These are phyloP conservation scores for Candida freyschussii DNA, from an alignment of 1,139 yeast species.

Conservation along the genomic window DNA sequence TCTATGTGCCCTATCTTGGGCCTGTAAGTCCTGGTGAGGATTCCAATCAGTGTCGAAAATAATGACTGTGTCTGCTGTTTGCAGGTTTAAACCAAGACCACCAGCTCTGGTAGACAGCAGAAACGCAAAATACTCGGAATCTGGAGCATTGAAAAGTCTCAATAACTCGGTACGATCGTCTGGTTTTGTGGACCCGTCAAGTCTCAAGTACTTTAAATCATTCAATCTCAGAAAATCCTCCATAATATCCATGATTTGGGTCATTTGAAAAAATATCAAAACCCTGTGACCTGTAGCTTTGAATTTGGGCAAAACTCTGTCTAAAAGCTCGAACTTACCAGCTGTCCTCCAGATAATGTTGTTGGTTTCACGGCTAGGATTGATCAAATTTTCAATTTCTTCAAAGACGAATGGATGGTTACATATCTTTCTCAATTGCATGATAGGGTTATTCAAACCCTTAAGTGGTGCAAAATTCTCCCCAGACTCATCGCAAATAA, in stretches of 20 bases:
- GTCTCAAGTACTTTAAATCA: slow-evolving; percentile 64
- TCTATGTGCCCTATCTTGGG: slow-evolving; percentile 88
- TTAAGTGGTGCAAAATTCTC: slow-evolving; percentile 57
- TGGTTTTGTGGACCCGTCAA: slow-evolving; percentile 80
- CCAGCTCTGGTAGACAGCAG: slow-evolving; percentile 84
- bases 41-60: slow-evolving; percentile 90
- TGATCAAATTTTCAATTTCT: slow-evolving; percentile 83
- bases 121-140: slow-evolving; percentile 73
- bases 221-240: slow-evolving; percentile 70
- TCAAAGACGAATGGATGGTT: slow-evolving; percentile 97
- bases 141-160: slow-evolving; percentile 65
- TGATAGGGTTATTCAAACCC: slow-evolving; percentile 84
- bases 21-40: slow-evolving; percentile 90
- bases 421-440: slow-evolving; percentile 95
- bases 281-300: slow-evolving; percentile 75
- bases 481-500: slow-evolving; percentile 47
- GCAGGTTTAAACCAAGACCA: slow-evolving; percentile 80
- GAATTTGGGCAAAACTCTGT: slow-evolving; percentile 69
- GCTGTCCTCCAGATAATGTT: slow-evolving; percentile 71
- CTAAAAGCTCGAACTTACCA: slow-evolving; percentile 77
- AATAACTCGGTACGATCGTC: slow-evolving; percentile 73
- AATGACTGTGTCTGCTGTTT: slow-evolving; percentile 84
- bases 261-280: slow-evolving; percentile 81
- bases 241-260: slow-evolving; percentile 86
- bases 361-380: slow-evolving; percentile 67